Percentiles rank a stretch among this genome's conserved stretches.
phyloP scores from a whole-genome alignment of 2,329 filamentous ascomycete species.

The Penicillium sp. region DNA sequence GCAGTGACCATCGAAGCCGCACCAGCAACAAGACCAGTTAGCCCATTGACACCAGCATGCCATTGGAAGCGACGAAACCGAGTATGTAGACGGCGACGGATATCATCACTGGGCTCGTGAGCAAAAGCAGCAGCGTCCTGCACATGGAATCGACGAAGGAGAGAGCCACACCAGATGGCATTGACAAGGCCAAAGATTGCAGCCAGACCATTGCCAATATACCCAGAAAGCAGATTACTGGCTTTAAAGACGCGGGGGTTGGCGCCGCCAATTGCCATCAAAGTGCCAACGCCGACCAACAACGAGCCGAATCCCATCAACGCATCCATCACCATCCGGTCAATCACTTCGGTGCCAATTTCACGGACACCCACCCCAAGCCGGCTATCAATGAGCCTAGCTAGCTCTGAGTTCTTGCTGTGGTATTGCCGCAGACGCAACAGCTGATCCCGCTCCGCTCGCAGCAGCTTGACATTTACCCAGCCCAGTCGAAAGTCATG shows the following conservation, averaged over 20 bases:
- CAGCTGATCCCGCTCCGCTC: slow-evolving; percentile 35
- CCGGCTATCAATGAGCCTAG: slow-evolving; percentile 29
- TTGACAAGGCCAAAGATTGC: slow-evolving; percentile 46
- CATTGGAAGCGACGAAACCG: slow-evolving; percentile 39
- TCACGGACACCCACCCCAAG: slow-evolving; percentile 44
- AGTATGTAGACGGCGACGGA: slow-evolving; percentile 26
- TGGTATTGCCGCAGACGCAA: slow-evolving; percentile 13
- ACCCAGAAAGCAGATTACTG: slow-evolving; percentile 49
- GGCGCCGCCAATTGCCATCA: slow-evolving; percentile 47
- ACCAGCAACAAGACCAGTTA: slow-evolving; percentile 42
- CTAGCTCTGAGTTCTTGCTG: slow-evolving; percentile 15
- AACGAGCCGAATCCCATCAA: slow-evolving; percentile 45
- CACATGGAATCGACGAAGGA: slow-evolving; percentile 36
- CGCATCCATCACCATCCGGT: slow-evolving; percentile 46
- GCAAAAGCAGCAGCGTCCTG: slow-evolving; percentile 28
- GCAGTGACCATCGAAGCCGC: slow-evolving; percentile 46
- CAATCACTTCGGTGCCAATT: slow-evolving; percentile 44
- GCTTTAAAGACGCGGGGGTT: slow-evolving; percentile 37
- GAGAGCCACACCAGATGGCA: slow-evolving; percentile 41
- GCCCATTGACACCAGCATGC: slow-evolving; percentile 41
- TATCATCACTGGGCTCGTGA: slow-evolving; percentile 23
- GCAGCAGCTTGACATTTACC: slow-evolving; percentile 42
- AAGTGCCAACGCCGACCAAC: slow-evolving; percentile 45
- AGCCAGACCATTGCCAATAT: slow-evolving; percentile 47
- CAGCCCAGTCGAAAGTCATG: slow-evolving; percentile 40